phyloP scores from a whole-genome alignment of 192 early-diverging fungal species.

The Coemansia sp. region DNA sequence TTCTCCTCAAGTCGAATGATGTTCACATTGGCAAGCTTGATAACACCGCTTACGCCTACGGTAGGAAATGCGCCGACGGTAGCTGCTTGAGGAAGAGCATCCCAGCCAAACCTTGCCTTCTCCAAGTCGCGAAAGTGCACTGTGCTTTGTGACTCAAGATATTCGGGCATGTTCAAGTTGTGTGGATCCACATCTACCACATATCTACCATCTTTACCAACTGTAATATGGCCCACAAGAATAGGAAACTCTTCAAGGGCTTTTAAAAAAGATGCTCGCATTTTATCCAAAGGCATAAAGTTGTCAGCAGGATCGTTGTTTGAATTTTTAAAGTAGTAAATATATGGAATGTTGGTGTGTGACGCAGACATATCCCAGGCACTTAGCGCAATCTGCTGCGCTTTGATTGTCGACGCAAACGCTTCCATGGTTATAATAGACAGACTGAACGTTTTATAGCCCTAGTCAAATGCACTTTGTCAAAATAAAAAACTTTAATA shows the following conservation, averaged over 20 bases:
- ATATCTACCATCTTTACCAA: background rate
- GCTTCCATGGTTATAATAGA: constrained; percentile 5
- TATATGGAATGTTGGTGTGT: constrained; percentile 12
- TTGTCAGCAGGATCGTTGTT: background rate
- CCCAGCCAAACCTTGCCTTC: constrained; percentile 9
- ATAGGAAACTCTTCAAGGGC: constrained; percentile 24
- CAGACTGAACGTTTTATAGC: too few species aligned
- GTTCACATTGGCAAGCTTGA: constrained; percentile 12
- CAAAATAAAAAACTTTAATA: too few species aligned
- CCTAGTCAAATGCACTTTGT: too few species aligned
- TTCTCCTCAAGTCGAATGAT: constrained; percentile 11
- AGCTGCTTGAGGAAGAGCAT: constrained; percentile 1
- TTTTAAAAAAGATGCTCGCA: constrained; percentile 19
- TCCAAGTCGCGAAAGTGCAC: constrained; percentile 13
- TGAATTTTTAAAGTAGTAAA: constrained; percentile 20
- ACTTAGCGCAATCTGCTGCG: constrained; percentile 16
- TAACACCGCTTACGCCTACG: background rate
- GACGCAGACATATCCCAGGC: constrained; percentile 12
- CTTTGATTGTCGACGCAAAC: background rate
- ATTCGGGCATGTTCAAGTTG: constrained; percentile 32
- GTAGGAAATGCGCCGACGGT: background rate
- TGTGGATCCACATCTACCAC: constrained; percentile 2
- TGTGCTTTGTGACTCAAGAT: constrained; percentile 8
- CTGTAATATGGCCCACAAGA: constrained; percentile 13
- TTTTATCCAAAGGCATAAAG: constrained; percentile 18